Base-by-base conservation (phyloP, 805 yeast species). In the Grigorovia humatica region DNA sequence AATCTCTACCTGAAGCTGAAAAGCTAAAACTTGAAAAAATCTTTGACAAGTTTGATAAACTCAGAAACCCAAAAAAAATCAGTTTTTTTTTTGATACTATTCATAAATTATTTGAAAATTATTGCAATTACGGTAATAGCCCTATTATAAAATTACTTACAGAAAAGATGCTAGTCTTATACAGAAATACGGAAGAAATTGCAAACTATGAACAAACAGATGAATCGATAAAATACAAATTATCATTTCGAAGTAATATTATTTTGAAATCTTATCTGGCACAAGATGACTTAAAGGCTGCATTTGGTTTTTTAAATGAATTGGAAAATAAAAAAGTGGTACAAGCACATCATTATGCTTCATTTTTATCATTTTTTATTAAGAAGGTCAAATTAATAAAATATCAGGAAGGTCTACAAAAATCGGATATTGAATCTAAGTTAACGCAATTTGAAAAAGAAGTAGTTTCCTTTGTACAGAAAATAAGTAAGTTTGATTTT, bases 311-410 rank as follows among this genome's bases (percentile, higher is more conserved):
- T 11, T 29, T 48, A 32, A 13, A 19, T 19, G 23, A 46, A 17
- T 30, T 74, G 67, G 73, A 69, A 46, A 43, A 64, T 59, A 38
- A 2, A 7, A 12, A 38, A 38, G 15, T n/a, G 12, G 42, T 15
- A 0, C 69, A 67, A 43, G 62, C 78, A 0, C 72, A 72, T 52
- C 70, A 72, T 45, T 77, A 75, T 51, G 60, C 73, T 1, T 64
- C 70, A 9, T 67, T 76, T 49, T 59, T 74, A 9, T 68, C 69
- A 41, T 58, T 65, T 48, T 71, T 68, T 43, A 68, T 69, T 11
- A 54, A 9, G 4, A 32, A 44, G 38, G 47, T 44, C 8, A 35
- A 9, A 19, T 12, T 4, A 12, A 38, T 27, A 4, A 32, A 23
- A 27, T 18, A 32, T 7, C 9, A 13, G 4, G 15, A 8, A 13